These are phyloP conservation scores for Colletotrichum cereale DNA, from an alignment of 2,329 filamentous ascomycete species.

Conservation along the genomic window DNA sequence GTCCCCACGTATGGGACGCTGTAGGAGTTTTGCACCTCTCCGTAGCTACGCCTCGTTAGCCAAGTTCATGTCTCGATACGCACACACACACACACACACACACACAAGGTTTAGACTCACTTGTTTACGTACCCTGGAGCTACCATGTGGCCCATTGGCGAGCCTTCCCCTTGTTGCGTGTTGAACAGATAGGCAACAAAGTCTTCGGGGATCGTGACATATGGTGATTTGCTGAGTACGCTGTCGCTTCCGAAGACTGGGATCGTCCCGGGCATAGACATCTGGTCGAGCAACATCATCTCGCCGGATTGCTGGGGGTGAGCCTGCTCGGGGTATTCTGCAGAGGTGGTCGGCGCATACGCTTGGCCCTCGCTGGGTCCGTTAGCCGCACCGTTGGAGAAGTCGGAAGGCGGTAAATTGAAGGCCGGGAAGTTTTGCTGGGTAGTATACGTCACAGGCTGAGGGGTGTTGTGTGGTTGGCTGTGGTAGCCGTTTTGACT, in stretches of 20 bases:
- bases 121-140: conserved; percentile 54
- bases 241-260: conserved; percentile 89
- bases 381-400: conserved; percentile 51
- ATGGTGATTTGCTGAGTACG: conserved; percentile 84
- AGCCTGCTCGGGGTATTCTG: conserved; percentile 61
- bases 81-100: not conserved
- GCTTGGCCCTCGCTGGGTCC: conserved; percentile 52
- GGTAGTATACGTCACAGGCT: conserved; percentile 64
- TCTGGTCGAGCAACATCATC: conserved; percentile 72
- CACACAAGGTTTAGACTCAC: conserved; percentile 20
- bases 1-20: conserved; percentile 62
- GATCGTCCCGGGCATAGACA: conserved; percentile 76
- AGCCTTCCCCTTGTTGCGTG: conserved; percentile 67
- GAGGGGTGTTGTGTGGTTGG: conserved; percentile 60
- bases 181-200: conserved; percentile 90
- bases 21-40: conserved; percentile 64
- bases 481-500: conserved; percentile 62
- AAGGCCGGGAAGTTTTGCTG: conserved; percentile 74
- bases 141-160: conserved; percentile 65
- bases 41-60: conserved; percentile 59
- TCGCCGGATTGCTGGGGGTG: conserved; percentile 61
- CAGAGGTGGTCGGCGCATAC: conserved; percentile 54
- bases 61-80: not conserved
- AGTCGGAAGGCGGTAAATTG: conserved; percentile 72
- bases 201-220: conserved; percentile 85